These are phyloP conservation scores for Solanum chacoense DNA, from an alignment of 305 asterid species.

Conservation along the genomic window DNA sequence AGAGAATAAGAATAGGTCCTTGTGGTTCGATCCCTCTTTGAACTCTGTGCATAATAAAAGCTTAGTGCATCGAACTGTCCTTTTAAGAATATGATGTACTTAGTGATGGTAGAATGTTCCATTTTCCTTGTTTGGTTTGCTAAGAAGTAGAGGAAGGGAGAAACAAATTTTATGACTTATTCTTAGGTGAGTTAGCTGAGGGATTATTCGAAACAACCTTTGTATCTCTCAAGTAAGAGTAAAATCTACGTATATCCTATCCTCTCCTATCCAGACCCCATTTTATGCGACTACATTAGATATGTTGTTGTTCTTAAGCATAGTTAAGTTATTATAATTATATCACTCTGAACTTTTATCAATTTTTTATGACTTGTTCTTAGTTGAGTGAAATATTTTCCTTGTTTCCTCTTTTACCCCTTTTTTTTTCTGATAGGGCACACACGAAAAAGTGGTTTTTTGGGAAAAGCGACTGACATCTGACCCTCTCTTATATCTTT, in stretches of 20 bases:
- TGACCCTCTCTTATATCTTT: neutral
- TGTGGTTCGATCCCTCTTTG: neutral
- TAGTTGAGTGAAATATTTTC: neutral
- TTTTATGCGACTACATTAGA: neutral
- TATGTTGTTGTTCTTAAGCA: neutral
- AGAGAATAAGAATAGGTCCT: neutral
- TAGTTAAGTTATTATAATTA: neutral
- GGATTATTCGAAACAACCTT: neutral
- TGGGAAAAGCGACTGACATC: neutral
- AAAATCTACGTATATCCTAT: neutral
- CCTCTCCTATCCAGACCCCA: neutral
- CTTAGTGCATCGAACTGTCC: neutral
- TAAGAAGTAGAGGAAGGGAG: neutral
- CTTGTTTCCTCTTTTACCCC: neutral
- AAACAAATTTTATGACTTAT: neutral
- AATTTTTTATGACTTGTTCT: neutral
- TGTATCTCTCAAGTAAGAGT: neutral
- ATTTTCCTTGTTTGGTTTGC: neutral
- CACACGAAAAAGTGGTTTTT: neutral
- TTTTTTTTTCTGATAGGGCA: neutral
- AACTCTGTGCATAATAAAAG: neutral
- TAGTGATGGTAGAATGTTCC: neutral
- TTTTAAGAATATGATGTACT: neutral
- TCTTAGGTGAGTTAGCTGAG: neutral
- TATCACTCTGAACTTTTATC: neutral